These are phyloP conservation scores for Nadsonia commutata DNA, from an alignment of 1,139 yeast species.

Conservation along the genomic window DNA sequence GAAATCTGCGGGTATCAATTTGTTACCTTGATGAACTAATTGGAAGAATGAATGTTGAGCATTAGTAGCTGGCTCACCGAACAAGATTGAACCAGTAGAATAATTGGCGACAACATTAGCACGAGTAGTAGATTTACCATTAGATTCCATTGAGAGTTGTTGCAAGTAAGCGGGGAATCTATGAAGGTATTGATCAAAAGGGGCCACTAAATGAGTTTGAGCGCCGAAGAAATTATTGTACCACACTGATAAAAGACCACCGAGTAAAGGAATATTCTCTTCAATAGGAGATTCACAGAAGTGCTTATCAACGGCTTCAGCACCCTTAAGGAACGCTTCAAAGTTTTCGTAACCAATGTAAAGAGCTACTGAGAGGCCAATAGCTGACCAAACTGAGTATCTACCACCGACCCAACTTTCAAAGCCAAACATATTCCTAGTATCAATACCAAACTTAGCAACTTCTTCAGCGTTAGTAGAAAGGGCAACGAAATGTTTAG, in stretches of 20 bases:
- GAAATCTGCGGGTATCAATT: slow-evolving; percentile 92
- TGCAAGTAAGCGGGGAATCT: slow-evolving; percentile 98
- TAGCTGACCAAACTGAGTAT: slow-evolving; percentile 98
- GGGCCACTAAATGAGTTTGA: slow-evolving; percentile 95
- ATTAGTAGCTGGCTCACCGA: slow-evolving; percentile 98
- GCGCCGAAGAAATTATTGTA: slow-evolving; percentile 96
- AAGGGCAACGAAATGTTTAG: slow-evolving; percentile 94
- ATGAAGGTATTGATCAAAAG: slow-evolving; percentile 96
- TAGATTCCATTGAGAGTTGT: slow-evolving; percentile 97
- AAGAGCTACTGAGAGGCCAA: slow-evolving; percentile 88
- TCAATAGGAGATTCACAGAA: slow-evolving; percentile 73
- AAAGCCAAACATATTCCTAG: slow-evolving; percentile 96
- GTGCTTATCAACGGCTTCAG: slow-evolving; percentile 92
- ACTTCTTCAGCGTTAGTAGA: slow-evolving; percentile 90
- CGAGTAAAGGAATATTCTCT: slow-evolving; percentile 81
- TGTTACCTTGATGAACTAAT: slow-evolving; percentile 97
- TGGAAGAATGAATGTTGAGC: slow-evolving; percentile 99
- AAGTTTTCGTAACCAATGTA: slow-evolving; percentile 93
- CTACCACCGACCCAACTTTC: slow-evolving; percentile 99
- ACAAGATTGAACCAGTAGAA: slow-evolving; percentile 88
- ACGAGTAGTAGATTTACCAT: slow-evolving; percentile 94
- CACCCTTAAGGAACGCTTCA: slow-evolving; percentile 84
- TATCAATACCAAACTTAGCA: slow-evolving; percentile 87
- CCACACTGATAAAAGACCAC: slow-evolving; percentile 92
- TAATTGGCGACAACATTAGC: slow-evolving; percentile 81